Percentiles rank a stretch among this genome's conserved stretches.
phyloP scores from a whole-genome alignment of 225 moss, liverwort and hornwort species.

The Sphagnum tenellum region DNA sequence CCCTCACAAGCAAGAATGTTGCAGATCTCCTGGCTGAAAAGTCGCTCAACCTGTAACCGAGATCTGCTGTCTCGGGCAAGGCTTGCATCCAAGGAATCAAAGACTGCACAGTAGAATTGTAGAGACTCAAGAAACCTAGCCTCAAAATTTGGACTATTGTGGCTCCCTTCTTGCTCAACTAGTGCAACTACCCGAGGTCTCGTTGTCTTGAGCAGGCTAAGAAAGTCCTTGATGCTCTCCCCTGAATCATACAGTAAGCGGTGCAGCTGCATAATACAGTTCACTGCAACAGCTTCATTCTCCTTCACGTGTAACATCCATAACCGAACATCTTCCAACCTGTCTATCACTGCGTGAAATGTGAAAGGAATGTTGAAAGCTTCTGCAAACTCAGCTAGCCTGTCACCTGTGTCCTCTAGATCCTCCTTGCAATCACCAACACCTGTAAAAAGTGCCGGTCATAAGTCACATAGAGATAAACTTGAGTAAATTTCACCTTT shows the following conservation, averaged over 20 bases:
- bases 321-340: slow-evolving; percentile 82
- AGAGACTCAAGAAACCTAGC: slow-evolving; percentile 71
- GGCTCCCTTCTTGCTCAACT: slow-evolving; percentile 93
- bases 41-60: slow-evolving; percentile 75
- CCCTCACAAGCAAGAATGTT: slow-evolving; percentile 92
- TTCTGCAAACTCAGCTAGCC: slow-evolving; percentile 85
- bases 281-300: slow-evolving; percentile 86
- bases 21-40: slow-evolving; percentile 87
- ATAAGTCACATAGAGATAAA: too few relatives aligned
- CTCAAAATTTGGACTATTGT: slow-evolving; percentile 72
- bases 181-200: slow-evolving; percentile 76
- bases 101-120: slow-evolving; percentile 82
- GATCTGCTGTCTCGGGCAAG: slow-evolving; percentile 59
- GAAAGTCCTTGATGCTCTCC: slow-evolving; percentile 56
- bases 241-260: slow-evolving; percentile 67
- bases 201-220: slow-evolving; percentile 68
- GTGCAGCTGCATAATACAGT: slow-evolving; percentile 81
- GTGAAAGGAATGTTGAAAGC: slow-evolving; percentile 78
- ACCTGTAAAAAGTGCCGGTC: slow-evolving; percentile 13
- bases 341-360: slow-evolving; percentile 87
- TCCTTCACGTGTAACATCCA: slow-evolving; percentile 99
- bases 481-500: too few relatives aligned
- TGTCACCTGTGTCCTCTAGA: slow-evolving; percentile 86
- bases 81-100: slow-evolving; percentile 76
- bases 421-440: slow-evolving; percentile 96